Evolutionary conservation across 306 rosid species (phyloP), one percentile per base, ranked within the genome.

Genomic region (Trifolium subterraneum): DNA sequence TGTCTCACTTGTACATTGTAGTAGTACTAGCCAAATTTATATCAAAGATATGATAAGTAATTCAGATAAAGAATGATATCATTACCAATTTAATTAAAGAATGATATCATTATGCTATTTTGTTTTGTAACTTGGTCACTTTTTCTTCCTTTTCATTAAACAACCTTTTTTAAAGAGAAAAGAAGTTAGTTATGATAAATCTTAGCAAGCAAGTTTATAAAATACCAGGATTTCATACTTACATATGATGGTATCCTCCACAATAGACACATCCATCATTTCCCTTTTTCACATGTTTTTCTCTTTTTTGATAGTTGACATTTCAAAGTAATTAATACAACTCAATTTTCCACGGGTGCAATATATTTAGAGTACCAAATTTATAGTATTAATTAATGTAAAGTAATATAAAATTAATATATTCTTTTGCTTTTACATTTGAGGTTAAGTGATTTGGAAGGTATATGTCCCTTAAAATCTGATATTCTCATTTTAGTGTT

Each of bases 181-280:
- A 27, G 50, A 76, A 71, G 72, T 63, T 77, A 6, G 50, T 35
- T 20, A 69, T 80, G 82, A 84, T 80, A 77, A 75, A 66, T 47
- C 78, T 84, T 84, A 27, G 31, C 23, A 80, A 73, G 69, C 60
- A 80, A 84, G 78, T 10, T 73, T 77, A 58, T 68, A 45, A 68
- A 79, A 75, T 73, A 51, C 31, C 14, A 56, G 10, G 31, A 23
- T 59, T 71, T 66, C 75, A 48, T 65, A 16, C 72, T 73, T 58
- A 36, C 29, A 20, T 58, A 80, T 84, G 60, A 84, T 84, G 75
- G 72, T 81, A 84, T 70, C 83, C n/a, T 74, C 87, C 85, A 77
- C 82, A 62, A 69, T 64, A 18, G 64, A 50, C 78, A 80, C 83
- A 73, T 56, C 61, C 79, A 84, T 84, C 85, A 84, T 84, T 47